Evolutionary conservation across 441 rosid genomes (phyloP).

Genomic region (Hypseocharis bilobata): DNA sequence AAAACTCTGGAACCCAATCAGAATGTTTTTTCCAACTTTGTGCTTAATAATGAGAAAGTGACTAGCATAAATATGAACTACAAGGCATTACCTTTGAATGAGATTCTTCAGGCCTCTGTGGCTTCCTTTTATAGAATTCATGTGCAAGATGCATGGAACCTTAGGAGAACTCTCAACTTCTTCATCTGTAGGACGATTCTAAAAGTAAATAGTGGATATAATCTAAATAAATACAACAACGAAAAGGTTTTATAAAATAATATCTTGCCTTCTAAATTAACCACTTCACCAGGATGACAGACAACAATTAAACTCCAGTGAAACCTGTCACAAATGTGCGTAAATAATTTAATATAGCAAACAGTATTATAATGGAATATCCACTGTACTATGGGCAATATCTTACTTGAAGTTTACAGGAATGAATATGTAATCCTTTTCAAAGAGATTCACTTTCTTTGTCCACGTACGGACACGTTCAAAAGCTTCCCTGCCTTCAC

Average conservation of each 20-base stretch:
- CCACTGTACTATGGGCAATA: background rate
- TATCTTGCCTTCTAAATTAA: slow-evolving; percentile 38
- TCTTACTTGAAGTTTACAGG: slow-evolving; percentile 80
- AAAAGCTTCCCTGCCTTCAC: slow-evolving; percentile 62
- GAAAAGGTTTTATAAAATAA: background rate
- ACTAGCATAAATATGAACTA: slow-evolving; percentile 1
- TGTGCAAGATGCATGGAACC: slow-evolving; percentile 74
- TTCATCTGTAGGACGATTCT: slow-evolving; percentile 31
- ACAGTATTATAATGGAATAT: slow-evolving; percentile 6
- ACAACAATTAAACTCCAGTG: slow-evolving; percentile 86
- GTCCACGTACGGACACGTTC: slow-evolving; percentile 88
- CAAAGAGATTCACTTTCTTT: slow-evolving; percentile 63
- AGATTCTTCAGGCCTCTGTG: slow-evolving; percentile 63
- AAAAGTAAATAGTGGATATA: background rate
- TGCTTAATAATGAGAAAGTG: background rate
- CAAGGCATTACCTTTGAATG: slow-evolving; percentile 45
- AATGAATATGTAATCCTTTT: slow-evolving; percentile 75
- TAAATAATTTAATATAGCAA: slow-evolving; percentile 20
- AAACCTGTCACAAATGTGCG: slow-evolving; percentile 40
- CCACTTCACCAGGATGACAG: slow-evolving; percentile 70
- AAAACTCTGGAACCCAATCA: background rate
- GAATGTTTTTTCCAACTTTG: background rate
- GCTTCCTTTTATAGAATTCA: slow-evolving; percentile 80
- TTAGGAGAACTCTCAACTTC: slow-evolving; percentile 29
- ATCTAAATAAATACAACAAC: background rate